Conservation (phyloP, 2,329 filamentous ascomycete species). For the Cladosporium sp. region DNA sequence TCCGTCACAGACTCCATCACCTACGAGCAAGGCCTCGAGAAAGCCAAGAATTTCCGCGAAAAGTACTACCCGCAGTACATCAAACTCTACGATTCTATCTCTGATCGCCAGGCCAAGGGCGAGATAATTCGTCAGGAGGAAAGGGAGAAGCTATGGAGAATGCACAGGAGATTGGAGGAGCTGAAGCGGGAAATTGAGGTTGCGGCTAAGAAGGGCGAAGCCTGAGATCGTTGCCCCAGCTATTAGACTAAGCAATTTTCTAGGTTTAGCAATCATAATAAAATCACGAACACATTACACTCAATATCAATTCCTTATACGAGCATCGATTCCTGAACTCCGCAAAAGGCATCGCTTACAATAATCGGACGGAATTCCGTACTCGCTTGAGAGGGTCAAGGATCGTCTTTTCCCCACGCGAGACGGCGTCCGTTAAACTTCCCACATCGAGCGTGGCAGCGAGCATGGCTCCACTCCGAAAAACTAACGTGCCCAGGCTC, state of each 20-base stretch:
- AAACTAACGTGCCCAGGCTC: not conserved
- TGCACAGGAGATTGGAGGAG: conserved; percentile 55
- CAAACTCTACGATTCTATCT: conserved; percentile 53
- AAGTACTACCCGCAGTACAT: conserved; percentile 60
- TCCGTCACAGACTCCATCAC: conserved; percentile 30
- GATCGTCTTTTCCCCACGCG: conserved; percentile 4
- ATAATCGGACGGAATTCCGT: not conserved
- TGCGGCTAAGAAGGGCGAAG: conserved; percentile 31
- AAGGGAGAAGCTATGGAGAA: conserved; percentile 53
- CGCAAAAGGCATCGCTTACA: not conserved
- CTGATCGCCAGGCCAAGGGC: conserved; percentile 35
- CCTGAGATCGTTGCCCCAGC: not conserved
- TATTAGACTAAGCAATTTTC: not conserved
- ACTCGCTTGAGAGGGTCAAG: not conserved
- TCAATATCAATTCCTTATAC: not conserved
- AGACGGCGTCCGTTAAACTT: not conserved
- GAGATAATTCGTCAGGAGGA: conserved; percentile 42
- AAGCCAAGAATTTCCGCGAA: conserved; percentile 55
- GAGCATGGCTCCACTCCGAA: not conserved
- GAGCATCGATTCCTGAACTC: not conserved
- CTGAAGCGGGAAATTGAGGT: conserved; percentile 59
- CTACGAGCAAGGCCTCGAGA: conserved; percentile 47
- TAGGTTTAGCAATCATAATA: not conserved
- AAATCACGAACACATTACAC: not conserved
- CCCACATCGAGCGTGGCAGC: not conserved